These are phyloP conservation scores for Taphrina flavorubra DNA, from an alignment of 1,139 yeast species.

Conservation along the genomic window DNA sequence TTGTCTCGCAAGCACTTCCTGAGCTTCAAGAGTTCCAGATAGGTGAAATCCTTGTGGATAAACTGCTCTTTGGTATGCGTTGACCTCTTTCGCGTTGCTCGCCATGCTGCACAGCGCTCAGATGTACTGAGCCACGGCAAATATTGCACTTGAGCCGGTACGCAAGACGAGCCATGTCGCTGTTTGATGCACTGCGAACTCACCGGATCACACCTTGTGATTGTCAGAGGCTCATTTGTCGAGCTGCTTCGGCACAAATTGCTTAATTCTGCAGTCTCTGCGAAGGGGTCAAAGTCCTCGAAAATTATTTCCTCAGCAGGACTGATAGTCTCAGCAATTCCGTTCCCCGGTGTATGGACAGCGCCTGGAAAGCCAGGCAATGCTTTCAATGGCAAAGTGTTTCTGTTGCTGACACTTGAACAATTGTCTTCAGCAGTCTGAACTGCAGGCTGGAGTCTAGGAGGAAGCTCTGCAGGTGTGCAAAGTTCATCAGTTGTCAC, in stretches of 20 bases:
- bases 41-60: neutral
- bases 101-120: slow-evolving; percentile 1
- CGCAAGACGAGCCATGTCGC: neutral
- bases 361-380: too few species aligned
- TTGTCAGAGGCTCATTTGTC: neutral
- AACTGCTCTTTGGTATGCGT: neutral
- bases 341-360: too few species aligned
- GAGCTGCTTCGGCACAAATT: neutral
- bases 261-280: neutral
- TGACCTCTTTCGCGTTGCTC: neutral
- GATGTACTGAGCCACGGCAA: neutral
- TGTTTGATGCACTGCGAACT: neutral
- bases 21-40: neutral
- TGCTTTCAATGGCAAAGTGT: too few species aligned
- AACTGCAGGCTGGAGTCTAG: neutral
- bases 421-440: neutral
- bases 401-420: neutral
- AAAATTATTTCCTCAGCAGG: neutral
- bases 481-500: neutral
- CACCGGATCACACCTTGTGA: neutral
- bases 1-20: neutral
- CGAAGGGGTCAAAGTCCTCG: slow-evolving; percentile 4
- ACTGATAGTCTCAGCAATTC: too few species aligned
- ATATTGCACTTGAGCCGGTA: too few species aligned
- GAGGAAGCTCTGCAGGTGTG: neutral